phyloP scores from a whole-genome alignment of 2,329 filamentous ascomycete genomes.

The Huntiella abstrusa region DNA sequence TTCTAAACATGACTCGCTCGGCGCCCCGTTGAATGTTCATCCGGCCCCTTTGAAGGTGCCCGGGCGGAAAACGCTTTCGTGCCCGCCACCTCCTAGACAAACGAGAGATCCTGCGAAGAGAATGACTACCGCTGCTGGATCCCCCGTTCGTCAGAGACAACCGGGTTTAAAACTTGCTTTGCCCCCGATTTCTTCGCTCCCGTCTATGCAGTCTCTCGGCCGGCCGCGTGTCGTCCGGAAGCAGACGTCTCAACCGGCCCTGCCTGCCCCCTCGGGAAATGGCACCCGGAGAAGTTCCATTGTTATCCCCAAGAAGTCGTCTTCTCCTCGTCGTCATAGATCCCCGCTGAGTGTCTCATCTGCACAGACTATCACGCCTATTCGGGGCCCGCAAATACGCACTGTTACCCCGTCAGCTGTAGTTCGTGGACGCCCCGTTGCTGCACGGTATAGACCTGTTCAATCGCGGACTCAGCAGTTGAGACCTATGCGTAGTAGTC shows the following conservation, averaged over 20 bases:
- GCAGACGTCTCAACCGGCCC: not conserved
- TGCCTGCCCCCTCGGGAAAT: not conserved
- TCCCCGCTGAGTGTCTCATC: slow-evolving; percentile 3
- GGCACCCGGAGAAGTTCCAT: not conserved
- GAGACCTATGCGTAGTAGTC: slow-evolving; percentile 8
- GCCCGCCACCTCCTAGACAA: slow-evolving; percentile 4
- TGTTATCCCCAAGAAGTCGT: not conserved
- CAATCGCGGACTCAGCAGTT: not conserved
- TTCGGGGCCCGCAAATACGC: slow-evolving; percentile 3
- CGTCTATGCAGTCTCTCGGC: not conserved
- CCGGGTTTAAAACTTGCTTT: not conserved
- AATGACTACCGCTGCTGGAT: not conserved
- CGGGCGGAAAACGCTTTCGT: slow-evolving; percentile 7
- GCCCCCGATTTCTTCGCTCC: slow-evolving; percentile 3
- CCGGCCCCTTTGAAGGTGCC: not conserved
- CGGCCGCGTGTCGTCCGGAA: not conserved
- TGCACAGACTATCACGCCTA: slow-evolving; percentile 8
- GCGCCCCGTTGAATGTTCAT: not conserved
- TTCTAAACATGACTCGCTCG: slow-evolving; percentile 9
- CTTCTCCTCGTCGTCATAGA: not conserved
- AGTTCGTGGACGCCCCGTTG: not conserved
- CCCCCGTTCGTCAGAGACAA: slow-evolving; percentile 3
- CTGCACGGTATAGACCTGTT: not conserved
- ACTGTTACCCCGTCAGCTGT: slow-evolving; percentile 2
- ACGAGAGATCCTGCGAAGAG: not conserved